Base-by-base conservation (phyloP, 2,329 filamentous ascomycete species). In the Aspergillus tubingensis region DNA sequence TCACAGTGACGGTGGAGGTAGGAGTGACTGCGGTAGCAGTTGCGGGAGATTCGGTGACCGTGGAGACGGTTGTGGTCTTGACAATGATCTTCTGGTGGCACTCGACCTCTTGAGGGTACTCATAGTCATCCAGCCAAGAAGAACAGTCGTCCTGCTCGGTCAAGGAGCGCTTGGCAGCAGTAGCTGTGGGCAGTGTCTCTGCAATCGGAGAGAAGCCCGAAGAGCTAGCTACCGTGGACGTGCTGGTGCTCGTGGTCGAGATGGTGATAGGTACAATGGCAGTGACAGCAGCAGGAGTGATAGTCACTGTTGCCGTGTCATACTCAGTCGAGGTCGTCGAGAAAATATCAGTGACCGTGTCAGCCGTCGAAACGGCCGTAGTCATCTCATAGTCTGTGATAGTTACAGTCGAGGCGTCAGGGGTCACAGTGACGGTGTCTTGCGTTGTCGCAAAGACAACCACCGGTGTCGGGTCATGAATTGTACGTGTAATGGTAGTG, bases 71-170 rank as follows among this genome's bases (percentile, higher is more conserved):
- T 17, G 50, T 53, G 30, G 50, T 39, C 19, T 53, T 53, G 11
- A 53, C 30, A 19, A 53, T 38, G 8, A 53, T 53, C 50, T 53
- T 53, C 50, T 53, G n/a, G 17, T 53, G 50, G 17, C 50, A 53
- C 11, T 41, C 50, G 3, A 53, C 50, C 11, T 32, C 50, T 8
- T 53, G 50, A 5, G 50, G 32, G 38, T 53, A 53, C 10, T 53
- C 30, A 36, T 53, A 53, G 6, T 53, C 50, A 8, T 53, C 50
- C 30, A 53, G 11, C 50, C 27, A 23, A 8, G 50, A 19, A n/a
- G 50, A 32, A 19, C 50, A 53, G 10, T 39, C 50, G 19, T 32
- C 17, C 15, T 53, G 30, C 50, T 53, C 50, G 6, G 25, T n/a
- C 2, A 53, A 23, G 15, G 50, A 53, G 10, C 50, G 50, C 21